phyloP scores from a whole-genome alignment of 2,329 filamentous ascomycete species.

The Chaetothyriales sp. region DNA sequence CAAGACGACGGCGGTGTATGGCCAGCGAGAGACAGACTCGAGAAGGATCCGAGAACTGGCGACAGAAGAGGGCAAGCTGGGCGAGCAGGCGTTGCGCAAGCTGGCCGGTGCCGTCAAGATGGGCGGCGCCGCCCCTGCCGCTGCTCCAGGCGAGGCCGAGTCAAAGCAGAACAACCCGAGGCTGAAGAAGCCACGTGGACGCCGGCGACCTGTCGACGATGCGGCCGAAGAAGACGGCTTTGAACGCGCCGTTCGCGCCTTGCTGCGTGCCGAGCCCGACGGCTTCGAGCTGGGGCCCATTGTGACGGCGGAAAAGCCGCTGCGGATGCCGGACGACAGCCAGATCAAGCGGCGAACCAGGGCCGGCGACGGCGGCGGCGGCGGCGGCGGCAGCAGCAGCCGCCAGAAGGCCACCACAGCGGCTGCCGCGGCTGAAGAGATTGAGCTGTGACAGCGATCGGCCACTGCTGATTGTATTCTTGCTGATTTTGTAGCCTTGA shows the following conservation, averaged over 20 bases:
- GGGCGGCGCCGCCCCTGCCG: constrained; percentile 27
- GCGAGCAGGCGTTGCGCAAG: constrained; percentile 51
- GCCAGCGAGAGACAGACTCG: constrained; percentile 45
- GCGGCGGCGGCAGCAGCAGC: too few species aligned
- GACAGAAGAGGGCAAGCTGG: constrained; percentile 51
- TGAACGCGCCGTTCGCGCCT: constrained; percentile 42
- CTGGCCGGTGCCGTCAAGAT: constrained; percentile 38
- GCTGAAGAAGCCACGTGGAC: constrained; percentile 22
- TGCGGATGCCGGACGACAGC: constrained; percentile 34
- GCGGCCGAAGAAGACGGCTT: constrained; percentile 36
- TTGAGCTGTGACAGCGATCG: constrained; percentile 6
- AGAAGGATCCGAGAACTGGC: constrained; percentile 48
- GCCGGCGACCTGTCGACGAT: constrained; percentile 10
- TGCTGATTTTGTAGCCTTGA: constrained; percentile 1
- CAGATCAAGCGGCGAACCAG: constrained; percentile 20
- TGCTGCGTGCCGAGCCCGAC: constrained; percentile 28
- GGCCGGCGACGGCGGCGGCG: constrained; percentile 1
- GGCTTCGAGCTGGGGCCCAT: constrained; percentile 34
- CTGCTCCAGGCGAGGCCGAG: constrained; percentile 28
- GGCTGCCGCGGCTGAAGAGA: constrained; percentile 1
- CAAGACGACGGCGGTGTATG: constrained; percentile 45
- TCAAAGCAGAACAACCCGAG: constrained; percentile 23
- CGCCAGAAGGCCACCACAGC: constrained; percentile 11
- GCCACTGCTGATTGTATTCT: not conserved
- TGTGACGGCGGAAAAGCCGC: constrained; percentile 48